Conservation (phyloP, 345 rosid species). For the Moricandia arvensis region DNA sequence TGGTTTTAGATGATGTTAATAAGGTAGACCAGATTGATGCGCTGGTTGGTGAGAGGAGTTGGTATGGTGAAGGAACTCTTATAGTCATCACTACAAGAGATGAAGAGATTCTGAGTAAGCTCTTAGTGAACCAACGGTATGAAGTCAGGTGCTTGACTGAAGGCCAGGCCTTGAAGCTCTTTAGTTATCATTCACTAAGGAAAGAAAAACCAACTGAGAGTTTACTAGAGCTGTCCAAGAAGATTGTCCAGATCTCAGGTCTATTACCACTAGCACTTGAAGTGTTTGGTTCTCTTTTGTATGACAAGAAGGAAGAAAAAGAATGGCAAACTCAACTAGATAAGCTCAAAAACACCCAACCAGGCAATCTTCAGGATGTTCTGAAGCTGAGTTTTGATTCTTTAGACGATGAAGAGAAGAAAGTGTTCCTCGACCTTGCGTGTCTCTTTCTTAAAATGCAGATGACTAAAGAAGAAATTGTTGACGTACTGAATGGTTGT, state of each 20-base stretch:
- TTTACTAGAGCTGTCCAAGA: slow-evolving; percentile 34
- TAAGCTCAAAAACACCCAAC: slow-evolving; percentile 41
- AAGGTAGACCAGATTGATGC: slow-evolving; percentile 42
- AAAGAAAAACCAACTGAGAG: slow-evolving; percentile 46
- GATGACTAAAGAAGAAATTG: slow-evolving; percentile 46
- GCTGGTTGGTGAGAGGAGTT: slow-evolving; percentile 43
- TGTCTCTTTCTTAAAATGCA: slow-evolving; percentile 54
- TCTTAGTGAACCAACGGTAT: slow-evolving; percentile 31
- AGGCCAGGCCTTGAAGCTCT: slow-evolving; percentile 45
- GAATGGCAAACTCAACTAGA: slow-evolving; percentile 57
- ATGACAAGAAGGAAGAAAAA: slow-evolving; percentile 39
- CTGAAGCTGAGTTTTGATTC: slow-evolving; percentile 56
- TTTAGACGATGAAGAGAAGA: slow-evolving; percentile 45
- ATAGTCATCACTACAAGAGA: slow-evolving; percentile 67
- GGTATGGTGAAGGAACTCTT: slow-evolving; percentile 52
- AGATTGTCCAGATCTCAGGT: slow-evolving; percentile 50
- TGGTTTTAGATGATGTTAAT: slow-evolving; percentile 65
- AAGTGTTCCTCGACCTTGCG: slow-evolving; percentile 64
- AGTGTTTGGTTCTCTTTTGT: slow-evolving; percentile 66
- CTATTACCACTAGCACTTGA: slow-evolving; percentile 65
- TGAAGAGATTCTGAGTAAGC: slow-evolving; percentile 32
- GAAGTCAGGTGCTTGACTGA: slow-evolving; percentile 52
- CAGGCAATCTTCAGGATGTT: slow-evolving; percentile 41
- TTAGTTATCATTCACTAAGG: slow-evolving; percentile 60
- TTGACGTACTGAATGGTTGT: slow-evolving; percentile 60